A percentile compares a stretch with the other conserved stretches of the same genome.
Evolutionary conservation across 306 rosid genomes (phyloP).

Genomic region (Prunus kanzakura): DNA sequence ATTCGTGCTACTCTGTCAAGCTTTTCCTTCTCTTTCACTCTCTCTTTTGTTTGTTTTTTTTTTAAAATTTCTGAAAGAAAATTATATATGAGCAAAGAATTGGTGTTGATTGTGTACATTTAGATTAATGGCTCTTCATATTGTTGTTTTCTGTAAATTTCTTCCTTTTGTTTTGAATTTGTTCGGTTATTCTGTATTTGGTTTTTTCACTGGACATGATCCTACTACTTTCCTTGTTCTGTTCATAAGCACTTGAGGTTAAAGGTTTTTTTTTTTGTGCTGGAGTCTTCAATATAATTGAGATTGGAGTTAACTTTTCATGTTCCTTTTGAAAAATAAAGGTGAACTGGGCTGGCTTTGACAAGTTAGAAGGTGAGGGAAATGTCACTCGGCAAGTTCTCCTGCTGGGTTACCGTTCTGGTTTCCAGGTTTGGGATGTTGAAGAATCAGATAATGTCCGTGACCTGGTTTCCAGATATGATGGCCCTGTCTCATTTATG

Average conservation of each 20-base stretch:
- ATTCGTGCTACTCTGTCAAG: background rate
- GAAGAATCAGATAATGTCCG: constrained; percentile 86
- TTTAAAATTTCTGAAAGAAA: background rate
- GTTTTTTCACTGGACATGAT: no score
- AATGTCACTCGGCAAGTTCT: constrained; percentile 60
- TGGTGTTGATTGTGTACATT: background rate
- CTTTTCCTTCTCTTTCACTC: no score
- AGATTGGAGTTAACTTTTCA: constrained; percentile 13
- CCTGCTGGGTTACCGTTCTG: constrained; percentile 80
- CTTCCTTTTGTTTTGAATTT: background rate
- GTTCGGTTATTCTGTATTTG: background rate
- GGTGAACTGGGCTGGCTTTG: constrained; percentile 98
- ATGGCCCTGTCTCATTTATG: constrained; percentile 82
- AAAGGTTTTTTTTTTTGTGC: background rate
- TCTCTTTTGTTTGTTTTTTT: background rate
- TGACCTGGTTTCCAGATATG: constrained; percentile 75
- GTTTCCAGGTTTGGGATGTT: constrained; percentile 98
- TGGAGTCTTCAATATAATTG: background rate
- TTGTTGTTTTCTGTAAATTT: background rate
- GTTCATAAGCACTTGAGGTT: background rate
- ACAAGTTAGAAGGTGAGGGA: constrained; percentile 77
- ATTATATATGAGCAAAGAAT: background rate
- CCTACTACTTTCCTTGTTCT: background rate
- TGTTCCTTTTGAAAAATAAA: constrained; percentile 24
- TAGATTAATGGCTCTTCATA: background rate